These are phyloP conservation scores for Sporothrix dimorphospora DNA, from an alignment of 2,329 filamentous ascomycete genomes.

Conservation along the genomic window DNA sequence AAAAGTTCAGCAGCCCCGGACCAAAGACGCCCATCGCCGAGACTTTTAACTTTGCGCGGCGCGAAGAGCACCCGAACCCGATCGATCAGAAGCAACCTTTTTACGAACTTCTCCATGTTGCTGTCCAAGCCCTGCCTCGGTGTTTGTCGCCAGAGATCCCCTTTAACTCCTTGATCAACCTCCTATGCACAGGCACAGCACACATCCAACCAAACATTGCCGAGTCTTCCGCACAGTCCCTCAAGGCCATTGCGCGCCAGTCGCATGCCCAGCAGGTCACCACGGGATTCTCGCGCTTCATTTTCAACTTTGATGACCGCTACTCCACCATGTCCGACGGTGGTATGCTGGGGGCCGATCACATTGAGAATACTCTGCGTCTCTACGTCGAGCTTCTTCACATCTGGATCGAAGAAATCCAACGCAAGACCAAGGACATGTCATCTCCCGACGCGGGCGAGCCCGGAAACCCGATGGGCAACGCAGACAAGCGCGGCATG, in stretches of 20 bases:
- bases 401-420: constrained; percentile 98
- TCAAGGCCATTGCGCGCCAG: constrained; percentile 94
- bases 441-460: constrained; percentile 66
- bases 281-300: constrained; percentile 94
- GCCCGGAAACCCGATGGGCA: constrained; percentile 44
- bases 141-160: constrained; percentile 89
- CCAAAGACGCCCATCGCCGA: constrained; percentile 96
- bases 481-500: constrained; percentile 69
- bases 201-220: constrained; percentile 94
- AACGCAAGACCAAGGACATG: constrained; percentile 76
- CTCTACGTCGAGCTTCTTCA: constrained; percentile 91
- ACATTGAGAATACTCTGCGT: constrained; percentile 91
- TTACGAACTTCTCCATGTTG: constrained; percentile 93
- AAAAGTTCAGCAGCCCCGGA: constrained; percentile 85
- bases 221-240: constrained; percentile 83
- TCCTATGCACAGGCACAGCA: constrained; percentile 93
- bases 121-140: constrained; percentile 91
- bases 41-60: constrained; percentile 85
- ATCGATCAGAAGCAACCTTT: constrained; percentile 90
- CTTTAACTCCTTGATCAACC: constrained; percentile 90
- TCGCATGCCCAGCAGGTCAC: constrained; percentile 93
- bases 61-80: constrained; percentile 73
- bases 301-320: constrained; percentile 96
- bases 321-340: constrained; percentile 98
- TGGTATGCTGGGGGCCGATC: constrained; percentile 88